Base-by-base conservation (phyloP, 768 basidiomycete species). In the Tulasnella sp. region DNA sequence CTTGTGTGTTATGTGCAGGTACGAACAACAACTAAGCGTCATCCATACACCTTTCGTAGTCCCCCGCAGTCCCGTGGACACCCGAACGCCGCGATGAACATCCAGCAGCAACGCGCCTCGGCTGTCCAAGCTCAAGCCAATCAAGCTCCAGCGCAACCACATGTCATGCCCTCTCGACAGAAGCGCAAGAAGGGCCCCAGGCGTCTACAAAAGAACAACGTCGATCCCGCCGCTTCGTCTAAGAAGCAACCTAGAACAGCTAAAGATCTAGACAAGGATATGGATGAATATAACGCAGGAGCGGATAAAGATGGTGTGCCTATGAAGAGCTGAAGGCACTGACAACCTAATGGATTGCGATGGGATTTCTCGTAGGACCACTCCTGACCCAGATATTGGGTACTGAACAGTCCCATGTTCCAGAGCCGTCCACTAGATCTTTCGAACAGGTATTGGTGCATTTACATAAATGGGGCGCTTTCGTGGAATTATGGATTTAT, bases 161-260 rank as follows among this genome's bases (percentile, higher is more conserved):
- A 3, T 8, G 23, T 50, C 45, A 29, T 29, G 56, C 44, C 30
- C 17, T 15, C 47, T 17, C 32, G 41, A 24, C 34, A 43, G 24
- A 29, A 21, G 47, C 27, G 44, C 11, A 59, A 59, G 45, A 59
- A 59, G 30, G 56, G 56, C 13, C 56, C 56, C 23, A 59, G 42
- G 48, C 44, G 56, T 3, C 13, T 59, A 24, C 56, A 49, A 27
- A 59, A 59, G 47, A 30, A 43, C 24, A 24, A 47, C 11, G 34
- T 7, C 34, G 15, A n/a, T n/a, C n/a, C n/a, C n/a, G 27, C 15
- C 9, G n/a, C n/a, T 9, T n/a, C 23, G n/a, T 24, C 27, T 17
- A 42, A 27, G 29, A 49, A 4, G 3, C 19, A 48, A 21, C 3
- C 4, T 11, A 59, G 49, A 24, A 59, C 15, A 8, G 56, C 30